These are phyloP conservation scores for Amanita exitialis DNA, from an alignment of 768 basidiomycete genomes.

Conservation along the genomic window DNA sequence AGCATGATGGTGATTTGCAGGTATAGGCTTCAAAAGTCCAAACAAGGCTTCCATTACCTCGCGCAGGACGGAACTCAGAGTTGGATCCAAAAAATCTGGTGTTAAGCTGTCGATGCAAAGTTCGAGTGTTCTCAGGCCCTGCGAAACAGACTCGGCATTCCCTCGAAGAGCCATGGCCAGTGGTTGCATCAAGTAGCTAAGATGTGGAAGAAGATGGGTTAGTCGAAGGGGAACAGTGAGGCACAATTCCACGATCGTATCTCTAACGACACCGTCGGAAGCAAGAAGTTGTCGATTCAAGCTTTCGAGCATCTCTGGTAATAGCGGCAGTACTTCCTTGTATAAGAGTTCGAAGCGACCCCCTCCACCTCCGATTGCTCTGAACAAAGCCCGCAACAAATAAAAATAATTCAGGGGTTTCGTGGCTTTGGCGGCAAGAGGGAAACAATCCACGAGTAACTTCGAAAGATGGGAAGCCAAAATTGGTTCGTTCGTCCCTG, in stretches of 20 bases:
- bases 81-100: conserved; percentile 95
- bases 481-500: conserved; percentile 77
- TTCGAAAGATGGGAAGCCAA: conserved; percentile 89
- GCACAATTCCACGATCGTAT: conserved; percentile 95
- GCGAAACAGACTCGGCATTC: conserved; percentile 81
- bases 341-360: conserved; percentile 92
- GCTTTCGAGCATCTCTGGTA: conserved; percentile 95
- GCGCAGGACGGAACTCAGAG: conserved; percentile 82
- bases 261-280: conserved; percentile 72
- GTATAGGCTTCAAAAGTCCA: conserved; percentile 82
- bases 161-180: conserved; percentile 86
- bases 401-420: conserved; percentile 92
- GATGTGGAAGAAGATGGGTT: conserved; percentile 91
- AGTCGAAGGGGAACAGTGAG: conserved; percentile 93
- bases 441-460: conserved; percentile 93
- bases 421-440: conserved; percentile 82
- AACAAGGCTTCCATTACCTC: conserved; percentile 95
- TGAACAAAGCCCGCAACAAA: conserved; percentile 84
- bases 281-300: conserved; percentile 83
- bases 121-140: conserved; percentile 93
- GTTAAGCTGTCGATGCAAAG: conserved; percentile 99
- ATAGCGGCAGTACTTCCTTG: conserved; percentile 89
- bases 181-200: conserved; percentile 94
- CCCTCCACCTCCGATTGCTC: conserved; percentile 85
- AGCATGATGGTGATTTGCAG: conserved; percentile 80